Base-by-base conservation (phyloP, 2,329 filamentous ascomycete species). In the Aquanectria penicillioides region DNA sequence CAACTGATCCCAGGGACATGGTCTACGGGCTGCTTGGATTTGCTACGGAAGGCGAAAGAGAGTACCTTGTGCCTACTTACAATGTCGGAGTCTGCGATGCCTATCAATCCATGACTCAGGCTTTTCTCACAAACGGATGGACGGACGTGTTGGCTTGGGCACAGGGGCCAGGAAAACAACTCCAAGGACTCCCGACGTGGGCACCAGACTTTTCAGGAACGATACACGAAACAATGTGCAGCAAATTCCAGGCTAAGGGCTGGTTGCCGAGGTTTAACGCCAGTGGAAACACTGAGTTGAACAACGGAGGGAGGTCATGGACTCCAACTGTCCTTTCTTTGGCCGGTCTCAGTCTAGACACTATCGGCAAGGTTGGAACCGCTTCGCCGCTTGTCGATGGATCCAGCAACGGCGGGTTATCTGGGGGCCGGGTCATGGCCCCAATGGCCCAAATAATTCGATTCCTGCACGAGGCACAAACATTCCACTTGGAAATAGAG, bases 181-280 rank as follows among this genome's bases (percentile, higher is more conserved):
- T 47, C 6, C 43, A 18, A 15, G 28, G 20, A 7, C 43, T 47
- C 7, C 43, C 43, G 12, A 34, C 28, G 9, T 47, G 43, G 43
- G 20, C 23, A 33, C 43, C 43, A 17, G 43, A 47, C 18, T 47
- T 23, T 15, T 47, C 43, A 2, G 43, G 10, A 3, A 47, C 43
- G 9, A 47, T 47, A 47, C 28, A 47, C 29, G 43, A 47, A 34
- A 47, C 43, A n/a, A 11, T 47, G 7, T 47, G 43, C 28, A 47
- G 43, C 28, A 47, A 47, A 34, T 47, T 29, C 8, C 43, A 47
- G 8, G 28, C 43, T 4, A 47, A 47, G 25, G 5, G 5, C 7
- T 34, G 43, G 43, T 9, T 47, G 17, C 28, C 43, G 9, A 11
- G 2, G 6, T 47, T 47, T n/a, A 33, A 47, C 20, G 43, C 20